These are phyloP conservation scores for Pleurotus eryngii DNA, from an alignment of 768 basidiomycete species.

Conservation along the genomic window DNA sequence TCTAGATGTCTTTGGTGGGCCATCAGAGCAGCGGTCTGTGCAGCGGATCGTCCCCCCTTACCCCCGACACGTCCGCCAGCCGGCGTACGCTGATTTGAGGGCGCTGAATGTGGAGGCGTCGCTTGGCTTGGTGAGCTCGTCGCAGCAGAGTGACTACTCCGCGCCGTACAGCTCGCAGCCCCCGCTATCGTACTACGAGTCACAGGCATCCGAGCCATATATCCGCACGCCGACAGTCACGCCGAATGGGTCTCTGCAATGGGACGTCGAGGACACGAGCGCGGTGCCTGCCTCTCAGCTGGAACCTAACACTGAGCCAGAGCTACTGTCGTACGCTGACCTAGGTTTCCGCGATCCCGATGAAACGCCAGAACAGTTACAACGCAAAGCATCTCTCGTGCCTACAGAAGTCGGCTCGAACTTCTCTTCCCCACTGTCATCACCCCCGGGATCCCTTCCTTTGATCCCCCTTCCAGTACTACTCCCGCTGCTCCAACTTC, in stretches of 20 bases:
- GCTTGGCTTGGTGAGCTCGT: conserved; percentile 8
- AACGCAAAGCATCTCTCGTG: neutral
- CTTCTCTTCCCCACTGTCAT: conserved; percentile 17
- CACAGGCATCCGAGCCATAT: conserved; percentile 44
- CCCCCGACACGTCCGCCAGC: conserved; percentile 4
- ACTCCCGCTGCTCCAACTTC: neutral
- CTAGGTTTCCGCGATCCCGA: conserved; percentile 19
- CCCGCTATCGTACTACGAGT: conserved; percentile 25
- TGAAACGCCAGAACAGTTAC: neutral
- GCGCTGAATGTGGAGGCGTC: neutral
- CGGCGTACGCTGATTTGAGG: neutral
- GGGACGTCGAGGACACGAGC: conserved; percentile 30
- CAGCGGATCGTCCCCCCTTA: neutral
- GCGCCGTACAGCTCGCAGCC: conserved; percentile 21
- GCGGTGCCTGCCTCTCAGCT: conserved; percentile 34
- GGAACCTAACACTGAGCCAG: conserved; percentile 23
- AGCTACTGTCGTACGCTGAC: conserved; percentile 34
- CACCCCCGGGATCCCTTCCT: conserved; percentile 9
- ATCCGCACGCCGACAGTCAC: conserved; percentile 52
- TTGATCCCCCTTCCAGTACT: conserved; percentile 3
- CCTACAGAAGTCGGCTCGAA: conserved; percentile 7
- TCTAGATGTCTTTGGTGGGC: conserved; percentile 26
- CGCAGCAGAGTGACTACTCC: conserved; percentile 17
- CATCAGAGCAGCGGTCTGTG: neutral
- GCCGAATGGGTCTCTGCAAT: conserved; percentile 52